Base-by-base conservation (phyloP, 345 rosid species). In the Sisymbrium irio region DNA sequence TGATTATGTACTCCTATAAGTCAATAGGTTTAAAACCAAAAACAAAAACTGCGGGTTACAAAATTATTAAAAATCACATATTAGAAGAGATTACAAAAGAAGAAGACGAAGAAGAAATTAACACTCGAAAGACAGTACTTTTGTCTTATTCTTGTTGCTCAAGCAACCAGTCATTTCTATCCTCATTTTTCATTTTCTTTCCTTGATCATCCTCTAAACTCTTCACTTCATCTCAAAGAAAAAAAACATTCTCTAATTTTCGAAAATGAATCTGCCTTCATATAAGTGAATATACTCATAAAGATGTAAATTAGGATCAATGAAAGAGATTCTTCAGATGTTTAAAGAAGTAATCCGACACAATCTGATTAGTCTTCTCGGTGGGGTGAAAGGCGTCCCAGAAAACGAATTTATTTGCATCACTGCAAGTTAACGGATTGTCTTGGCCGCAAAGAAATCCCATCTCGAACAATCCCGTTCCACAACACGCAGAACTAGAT, bases 391-490 rank as follows among this genome's bases (percentile, higher is more conserved):
- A 74, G 14, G 82, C 76, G 36, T 79, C 82, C 79, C 82, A 74
- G 58, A 87, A 89, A 3, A 87, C 87, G 32, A 75, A 85, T 66
- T 80, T 80, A 65, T 79, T 77, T 3, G 89, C 96, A 62, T 89
- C 92, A 25, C 78, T 77, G 36, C 96, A 89, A 17, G 96, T 77
- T 35, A 80, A 37, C 8, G 74, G 76, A 66, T 75, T 74, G 18
- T 74, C 46, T 9, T 10, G 62, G 17, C 65, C 69, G 78, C 96
- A 89, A 9, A 85, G 72, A 39, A 80, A 85, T 1, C 92, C 83
- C 87, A 87, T 87, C 81, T 89, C 96, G 39, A 82, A 87, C 72
- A 79, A 62, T 44, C 96, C 92, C 0, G 96, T 83, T 2, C 85
- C 86, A 18, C 92, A 87, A 62, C 96, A 87, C 14, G 85, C 92